A percentile compares a stretch with the other conserved stretches of the same genome.
phyloP scores from a whole-genome alignment of 2,329 filamentous ascomycete species.

The Stachybotrys chartarum region DNA sequence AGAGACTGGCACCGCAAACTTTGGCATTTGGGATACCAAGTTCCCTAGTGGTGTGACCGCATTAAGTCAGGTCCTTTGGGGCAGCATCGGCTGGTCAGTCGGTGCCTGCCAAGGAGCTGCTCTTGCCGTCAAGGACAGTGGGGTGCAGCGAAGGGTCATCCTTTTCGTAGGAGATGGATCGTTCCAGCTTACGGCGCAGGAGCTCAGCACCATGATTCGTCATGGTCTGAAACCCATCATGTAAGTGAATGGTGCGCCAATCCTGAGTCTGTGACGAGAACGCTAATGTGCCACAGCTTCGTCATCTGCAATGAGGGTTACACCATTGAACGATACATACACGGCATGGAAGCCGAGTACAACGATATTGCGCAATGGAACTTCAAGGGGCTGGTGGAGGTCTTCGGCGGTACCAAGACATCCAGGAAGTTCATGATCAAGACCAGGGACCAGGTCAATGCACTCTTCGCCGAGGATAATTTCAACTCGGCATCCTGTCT shows the following conservation, averaged over 20 bases:
- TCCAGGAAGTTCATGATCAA: conserved; percentile 60
- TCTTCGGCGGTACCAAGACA: conserved; percentile 58
- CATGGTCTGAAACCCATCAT: conserved; percentile 70
- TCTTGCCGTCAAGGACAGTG: conserved; percentile 62
- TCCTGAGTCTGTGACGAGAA: background rate
- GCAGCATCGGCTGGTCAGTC: conserved; percentile 57
- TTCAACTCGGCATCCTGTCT: conserved; percentile 52
- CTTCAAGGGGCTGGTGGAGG: conserved; percentile 58
- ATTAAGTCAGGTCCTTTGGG: conserved; percentile 71
- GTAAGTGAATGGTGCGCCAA: conserved; percentile 32
- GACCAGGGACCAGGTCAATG: conserved; percentile 61
- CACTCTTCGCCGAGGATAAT: conserved; percentile 54
- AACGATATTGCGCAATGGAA: conserved; percentile 77
- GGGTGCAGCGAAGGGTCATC: conserved; percentile 58
- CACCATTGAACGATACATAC: conserved; percentile 84
- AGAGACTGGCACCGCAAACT: conserved; percentile 82
- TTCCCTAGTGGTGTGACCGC: conserved; percentile 75
- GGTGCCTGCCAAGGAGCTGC: conserved; percentile 59
- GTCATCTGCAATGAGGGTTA: conserved; percentile 84
- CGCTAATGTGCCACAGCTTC: conserved; percentile 44
- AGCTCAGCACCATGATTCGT: conserved; percentile 76
- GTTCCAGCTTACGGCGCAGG: conserved; percentile 78
- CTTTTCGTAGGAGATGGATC: conserved; percentile 86
- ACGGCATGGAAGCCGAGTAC: conserved; percentile 72
- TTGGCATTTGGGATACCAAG: conserved; percentile 78